phyloP scores from a whole-genome alignment of 2,329 filamentous ascomycete species.

The Aspergillus eucalypticola region DNA sequence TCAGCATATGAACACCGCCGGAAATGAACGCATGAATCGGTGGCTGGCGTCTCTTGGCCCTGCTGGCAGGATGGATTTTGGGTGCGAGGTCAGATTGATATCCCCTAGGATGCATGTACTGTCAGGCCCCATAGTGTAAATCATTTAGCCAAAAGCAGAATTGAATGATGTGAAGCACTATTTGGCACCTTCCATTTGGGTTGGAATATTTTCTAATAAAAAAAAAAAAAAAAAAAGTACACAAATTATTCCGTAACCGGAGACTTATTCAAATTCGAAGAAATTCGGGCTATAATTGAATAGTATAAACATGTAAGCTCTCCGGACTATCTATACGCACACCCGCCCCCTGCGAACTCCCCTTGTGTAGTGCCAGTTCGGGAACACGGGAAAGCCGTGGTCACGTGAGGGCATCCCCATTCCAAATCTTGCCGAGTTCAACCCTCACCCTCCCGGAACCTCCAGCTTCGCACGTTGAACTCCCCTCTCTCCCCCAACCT shows the following conservation, averaged over 20 bases:
- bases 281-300: too few species aligned
- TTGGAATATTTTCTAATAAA: too few species aligned
- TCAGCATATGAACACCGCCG: slow-evolving; percentile 66
- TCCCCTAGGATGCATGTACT: slow-evolving; percentile 26
- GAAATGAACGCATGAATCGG: slow-evolving; percentile 24
- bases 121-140: slow-evolving; percentile 37
- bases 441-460: slow-evolving; percentile 37
- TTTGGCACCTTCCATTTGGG: neutral
- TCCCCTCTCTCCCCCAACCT: slow-evolving; percentile 31
- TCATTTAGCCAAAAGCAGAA: slow-evolving; percentile 36
- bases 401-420: slow-evolving; percentile 36
- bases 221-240: too few species aligned
- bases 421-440: slow-evolving; percentile 43
- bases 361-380: slow-evolving; percentile 24
- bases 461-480: slow-evolving; percentile 39
- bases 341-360: neutral
- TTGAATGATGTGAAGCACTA: slow-evolving; percentile 21
- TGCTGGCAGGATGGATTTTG: slow-evolving; percentile 34
- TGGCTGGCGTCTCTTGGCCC: slow-evolving; percentile 26
- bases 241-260: neutral
- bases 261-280: neutral
- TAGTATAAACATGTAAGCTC: neutral
- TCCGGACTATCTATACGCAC: neutral
- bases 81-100: slow-evolving; percentile 31
- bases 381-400: slow-evolving; percentile 25